Percentiles rank a stretch among this genome's conserved stretches.
These are phyloP conservation scores for Diaporthe helianthi DNA, from an alignment of 2,329 filamentous ascomycete species.

Conservation along the genomic window DNA sequence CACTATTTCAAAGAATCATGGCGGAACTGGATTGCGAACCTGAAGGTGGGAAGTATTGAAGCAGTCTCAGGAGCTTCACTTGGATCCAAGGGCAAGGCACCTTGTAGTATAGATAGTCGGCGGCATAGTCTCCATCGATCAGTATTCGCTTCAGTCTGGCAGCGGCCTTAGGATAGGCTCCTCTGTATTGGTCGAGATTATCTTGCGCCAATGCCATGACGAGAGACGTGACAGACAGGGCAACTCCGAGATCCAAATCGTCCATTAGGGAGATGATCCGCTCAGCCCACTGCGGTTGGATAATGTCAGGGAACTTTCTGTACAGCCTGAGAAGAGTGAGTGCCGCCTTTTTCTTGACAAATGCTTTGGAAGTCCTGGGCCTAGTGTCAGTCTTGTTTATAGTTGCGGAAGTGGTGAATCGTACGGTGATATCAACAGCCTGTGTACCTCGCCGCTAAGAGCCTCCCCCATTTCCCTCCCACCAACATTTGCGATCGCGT, in stretches of 20 bases:
- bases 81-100: slow-evolving; percentile 99
- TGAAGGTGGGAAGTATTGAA: slow-evolving; percentile 96
- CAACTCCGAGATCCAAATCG: slow-evolving; percentile 91
- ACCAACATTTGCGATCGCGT: slow-evolving; percentile 97
- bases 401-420: slow-evolving; percentile 44
- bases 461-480: slow-evolving; percentile 97
- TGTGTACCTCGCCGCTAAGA: slow-evolving; percentile 87
- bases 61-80: slow-evolving; percentile 86
- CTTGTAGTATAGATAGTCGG: slow-evolving; percentile 98
- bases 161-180: slow-evolving; percentile 92
- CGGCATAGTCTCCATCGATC: slow-evolving; percentile 86
- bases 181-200: slow-evolving; percentile 91
- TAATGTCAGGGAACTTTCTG: slow-evolving; percentile 90
- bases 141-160: slow-evolving; percentile 87
- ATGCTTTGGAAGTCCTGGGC: slow-evolving; percentile 78
- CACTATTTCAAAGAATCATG: not conserved
- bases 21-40: slow-evolving; percentile 47
- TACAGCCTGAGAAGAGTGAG: slow-evolving; percentile 92
- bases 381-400: slow-evolving; percentile 11
- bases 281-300: slow-evolving; percentile 97
- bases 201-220: slow-evolving; percentile 96
- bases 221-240: slow-evolving; percentile 91
- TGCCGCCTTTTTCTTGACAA: slow-evolving; percentile 99
- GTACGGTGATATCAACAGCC: slow-evolving; percentile 92
- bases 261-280: slow-evolving; percentile 99